Evolutionary conservation across 345 rosid species (phyloP).

Genomic region (Erysimum cheiranthoides): DNA sequence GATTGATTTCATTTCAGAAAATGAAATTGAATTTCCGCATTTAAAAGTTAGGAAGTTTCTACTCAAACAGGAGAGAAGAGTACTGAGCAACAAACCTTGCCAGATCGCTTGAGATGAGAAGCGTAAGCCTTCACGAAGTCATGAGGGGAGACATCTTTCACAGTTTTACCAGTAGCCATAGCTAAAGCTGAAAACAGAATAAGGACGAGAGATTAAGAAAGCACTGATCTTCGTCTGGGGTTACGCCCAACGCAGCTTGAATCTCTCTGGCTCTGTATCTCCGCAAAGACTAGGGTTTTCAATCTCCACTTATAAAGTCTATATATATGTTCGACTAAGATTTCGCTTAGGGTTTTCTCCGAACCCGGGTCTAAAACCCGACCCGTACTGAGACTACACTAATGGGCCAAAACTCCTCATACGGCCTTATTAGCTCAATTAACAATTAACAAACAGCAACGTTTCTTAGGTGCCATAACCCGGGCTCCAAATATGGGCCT

Average conservation of each 20-base stretch:
- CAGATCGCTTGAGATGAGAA: slow-evolving; percentile 88
- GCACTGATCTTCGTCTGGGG: slow-evolving; percentile 25
- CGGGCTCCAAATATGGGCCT: neutral
- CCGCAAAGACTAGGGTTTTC: slow-evolving; percentile 45
- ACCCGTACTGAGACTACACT: neutral
- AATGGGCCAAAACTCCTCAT: slow-evolving; percentile 7
- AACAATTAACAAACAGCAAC: neutral
- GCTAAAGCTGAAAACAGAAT: slow-evolving; percentile 8
- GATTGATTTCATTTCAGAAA: neutral
- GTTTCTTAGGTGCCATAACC: neutral
- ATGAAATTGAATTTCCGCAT: neutral
- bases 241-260: slow-evolving; percentile 18
- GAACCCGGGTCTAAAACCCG: slow-evolving; percentile 6
- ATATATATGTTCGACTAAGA: slow-evolving; percentile 22
- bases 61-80: neutral
- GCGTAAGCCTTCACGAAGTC: slow-evolving; percentile 87
- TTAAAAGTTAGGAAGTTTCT: neutral
- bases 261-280: slow-evolving; percentile 39
- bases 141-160: slow-evolving; percentile 87
- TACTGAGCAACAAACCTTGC: slow-evolving; percentile 60
- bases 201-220: slow-evolving; percentile 16
- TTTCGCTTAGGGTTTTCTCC: slow-evolving; percentile 47
- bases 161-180: slow-evolving; percentile 68
- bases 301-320: neutral
- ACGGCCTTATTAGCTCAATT: neutral